Percentiles rank a stretch among this genome's conserved stretches.
phyloP scores from a whole-genome alignment of 2,329 filamentous ascomycete species.

The Diaporthe nobilis region DNA sequence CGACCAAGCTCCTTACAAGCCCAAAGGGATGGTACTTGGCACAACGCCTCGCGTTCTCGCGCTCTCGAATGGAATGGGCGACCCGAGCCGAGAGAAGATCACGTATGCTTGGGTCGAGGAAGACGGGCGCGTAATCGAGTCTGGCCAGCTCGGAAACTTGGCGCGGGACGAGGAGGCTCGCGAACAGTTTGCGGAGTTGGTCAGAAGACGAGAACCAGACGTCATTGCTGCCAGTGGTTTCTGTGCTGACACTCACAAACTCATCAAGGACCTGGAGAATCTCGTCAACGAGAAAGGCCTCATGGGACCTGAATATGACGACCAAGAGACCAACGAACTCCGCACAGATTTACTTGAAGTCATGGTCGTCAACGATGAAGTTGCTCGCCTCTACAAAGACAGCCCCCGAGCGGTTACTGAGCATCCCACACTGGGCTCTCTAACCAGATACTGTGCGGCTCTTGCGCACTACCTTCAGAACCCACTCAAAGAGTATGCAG shows the following conservation, averaged over 20 bases:
- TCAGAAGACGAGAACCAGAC: slow-evolving; percentile 86
- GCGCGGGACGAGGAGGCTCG: slow-evolving; percentile 76
- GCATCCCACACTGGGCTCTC: slow-evolving; percentile 82
- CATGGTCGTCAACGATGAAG: slow-evolving; percentile 94
- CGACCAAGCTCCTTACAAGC: slow-evolving; percentile 96
- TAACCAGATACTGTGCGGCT: slow-evolving; percentile 91
- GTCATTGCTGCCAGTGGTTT: slow-evolving; percentile 92
- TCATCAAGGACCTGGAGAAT: slow-evolving; percentile 85
- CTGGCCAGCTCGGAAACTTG: slow-evolving; percentile 88
- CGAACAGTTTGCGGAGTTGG: slow-evolving; percentile 81
- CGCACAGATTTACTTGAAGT: slow-evolving; percentile 87
- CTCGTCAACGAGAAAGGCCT: slow-evolving; percentile 84
- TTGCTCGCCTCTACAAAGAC: slow-evolving; percentile 95
- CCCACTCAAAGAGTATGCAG: slow-evolving; percentile 96
- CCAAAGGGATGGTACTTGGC: slow-evolving; percentile 90
- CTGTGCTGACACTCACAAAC: slow-evolving; percentile 86
- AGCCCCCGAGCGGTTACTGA: slow-evolving; percentile 84
- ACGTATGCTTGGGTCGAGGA: slow-evolving; percentile 96
- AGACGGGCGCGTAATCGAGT: slow-evolving; percentile 88
- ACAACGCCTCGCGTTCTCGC: slow-evolving; percentile 90
- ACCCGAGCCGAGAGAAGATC: slow-evolving; percentile 80
- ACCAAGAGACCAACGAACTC: slow-evolving; percentile 81
- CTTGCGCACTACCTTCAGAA: slow-evolving; percentile 94
- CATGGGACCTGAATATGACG: slow-evolving; percentile 84
- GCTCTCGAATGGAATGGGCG: slow-evolving; percentile 87